Base-by-base conservation (phyloP, 352 stramenopile genomes). In the Globisporangium splendens region DNA sequence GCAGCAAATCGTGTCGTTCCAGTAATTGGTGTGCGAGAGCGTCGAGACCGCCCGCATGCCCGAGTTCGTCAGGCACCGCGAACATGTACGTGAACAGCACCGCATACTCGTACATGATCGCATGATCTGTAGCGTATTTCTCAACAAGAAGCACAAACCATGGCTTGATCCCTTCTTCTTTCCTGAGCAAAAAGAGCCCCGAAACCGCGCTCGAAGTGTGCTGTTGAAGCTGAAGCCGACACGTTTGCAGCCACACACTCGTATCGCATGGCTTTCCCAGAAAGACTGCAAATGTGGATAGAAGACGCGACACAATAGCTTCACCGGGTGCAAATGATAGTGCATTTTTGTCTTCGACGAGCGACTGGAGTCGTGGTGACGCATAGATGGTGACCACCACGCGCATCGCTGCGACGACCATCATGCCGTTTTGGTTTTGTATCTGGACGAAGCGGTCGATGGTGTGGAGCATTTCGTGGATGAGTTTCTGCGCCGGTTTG, bases 401-500 rank as follows among this genome's bases (percentile, higher is more conserved):
- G 31, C 54, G 57, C 28, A 67, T 21, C 3, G 58, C 54, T 17
- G 24, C n/a, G 15, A 70, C 20, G 7, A 64, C 59, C 46, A 70
- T 55, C 17, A 42, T 35, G 2, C 39, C 42, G 2, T 18, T 59
- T 12, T 42, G 53, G 2, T 18, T 59, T 13, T 42, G n/a, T 13
- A 3, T 39, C 22, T 56, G 47, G 43, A 8, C 14, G 50, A 66
- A 69, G 5, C 54, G 56, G 39, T 65, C 67, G 39, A 71, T 41
- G 3, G 57, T 46, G 20, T 58, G 39, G 15, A 74, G 49, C 49
- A 74, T 50, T 35, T 74, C 67, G 2, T 56, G 20, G 5, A 71
- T 57, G 11, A 70, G 50, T 11, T 31, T 33, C 53, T 54, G 47
- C 13, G 47, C 17, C 12, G 57, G 47, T 14, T 6, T 38, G 2